Evolutionary conservation across 805 yeast genomes (phyloP), one percentile per base, ranked within the genome.

Genomic region (Hanseniaspora jakobsenii): DNA sequence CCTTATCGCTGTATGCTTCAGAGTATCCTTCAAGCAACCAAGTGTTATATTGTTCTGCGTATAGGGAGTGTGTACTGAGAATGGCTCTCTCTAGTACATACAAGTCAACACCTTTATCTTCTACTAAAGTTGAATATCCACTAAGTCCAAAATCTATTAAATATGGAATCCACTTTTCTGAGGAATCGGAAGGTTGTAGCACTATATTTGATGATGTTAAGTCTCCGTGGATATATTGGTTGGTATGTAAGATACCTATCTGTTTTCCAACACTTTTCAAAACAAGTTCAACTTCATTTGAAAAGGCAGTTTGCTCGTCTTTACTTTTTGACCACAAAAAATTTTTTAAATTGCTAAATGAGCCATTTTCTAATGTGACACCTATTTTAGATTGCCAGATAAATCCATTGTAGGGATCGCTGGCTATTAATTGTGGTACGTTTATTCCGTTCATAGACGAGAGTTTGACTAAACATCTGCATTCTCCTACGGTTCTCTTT

Each of bases 81-180:
- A 91, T 71, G 0, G 98, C 97, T 54, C 97, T 67, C 61, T 91
- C 98, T 49, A 91, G 63, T 9, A 91, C 97, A 54, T 91, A 91
- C 48, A 91, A 61, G 60, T 91, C 98, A n/a, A 91, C 98, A 3
- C 97, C 97, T 60, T 84, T 86, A 55, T 89, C 97, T 54, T 91
- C 98, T 0, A 81, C 72, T 49, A 85, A 58, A 1, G 71, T 69
- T 0, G 94, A 76, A 47, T 77, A 77, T 10, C 86, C 75, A 2
- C 94, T 81, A 16, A 91, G 67, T 0, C 98, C 98, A 63, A 91
- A 91, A 57, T 91, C 98, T 44, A 91, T 91, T 51, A 91, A 61
- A 27, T 66, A 72, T 0, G 93, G 85, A 22, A 49, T 55, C 60
- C 62, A 62, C 3, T 31, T 32, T 3, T 43, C 40, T 10, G 48